Base-by-base conservation (phyloP, 2,329 filamentous ascomycete genomes). In the Byssoonygena ceratinophila region DNA sequence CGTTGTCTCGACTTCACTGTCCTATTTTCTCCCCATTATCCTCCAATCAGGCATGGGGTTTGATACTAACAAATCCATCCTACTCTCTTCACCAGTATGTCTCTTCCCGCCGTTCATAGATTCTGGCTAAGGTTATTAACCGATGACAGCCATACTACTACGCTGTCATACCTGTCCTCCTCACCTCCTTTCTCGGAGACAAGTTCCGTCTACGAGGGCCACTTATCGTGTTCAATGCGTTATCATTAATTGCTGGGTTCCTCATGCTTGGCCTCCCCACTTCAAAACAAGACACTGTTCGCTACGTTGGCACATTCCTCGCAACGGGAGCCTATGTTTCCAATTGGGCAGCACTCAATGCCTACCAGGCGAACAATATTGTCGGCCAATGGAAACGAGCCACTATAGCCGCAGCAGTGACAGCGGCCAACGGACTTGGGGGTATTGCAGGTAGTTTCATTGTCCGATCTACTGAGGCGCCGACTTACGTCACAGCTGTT, bases 371-470 rank as follows among this genome's bases (percentile, higher is more conserved):
- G 14, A 83, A 82, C 62, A 84, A 82, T 57, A 73, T 83, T 39
- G 72, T 75, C 0, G 78, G 79, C 0, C 80, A 83, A 59, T 84
- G 80, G 80, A 83, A 83, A 64, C 71, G 80, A 27, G 79, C 76
- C 1, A 81, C 80, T 44, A 78, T 78, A 0, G 78, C 80, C 0
- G 81, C 80, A 0, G 73, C 76, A 0, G 74, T 82, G 1, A 77
- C 79, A 9, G 79, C 78, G 7, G 76, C 73, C 60, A 83, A 83
- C 58, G 80, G 81, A 0, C 74, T 81, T 14, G 81, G 81, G 7
- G 80, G 80, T 0, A 80, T 84, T 55, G 80, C 80, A 1, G 81
- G 81, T 1, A 81, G 78, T 60, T 85, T 80, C 60, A 83, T 85
- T 57, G 79, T 85, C 2, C 71, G 77, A 23, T 71, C 76, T 55